These are phyloP conservation scores for Inonotus hispidus DNA, from an alignment of 1,284 basidiomycete species.

Conservation along the genomic window DNA sequence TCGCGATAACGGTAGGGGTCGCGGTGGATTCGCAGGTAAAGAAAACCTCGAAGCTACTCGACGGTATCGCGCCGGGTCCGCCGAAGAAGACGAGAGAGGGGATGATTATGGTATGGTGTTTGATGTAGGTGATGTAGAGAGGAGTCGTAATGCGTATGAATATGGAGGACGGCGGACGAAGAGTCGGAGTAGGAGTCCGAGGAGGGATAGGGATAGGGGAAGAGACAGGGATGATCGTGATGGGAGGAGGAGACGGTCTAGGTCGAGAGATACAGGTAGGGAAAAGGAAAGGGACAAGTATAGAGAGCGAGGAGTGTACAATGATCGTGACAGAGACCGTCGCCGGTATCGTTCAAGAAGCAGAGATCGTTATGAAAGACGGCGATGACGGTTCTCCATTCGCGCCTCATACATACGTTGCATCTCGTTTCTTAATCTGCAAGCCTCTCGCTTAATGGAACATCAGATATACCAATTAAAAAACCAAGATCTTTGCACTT, in stretches of 20 bases:
- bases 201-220: conserved; percentile 20
- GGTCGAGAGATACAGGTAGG: conserved; percentile 13
- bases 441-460: too few species aligned
- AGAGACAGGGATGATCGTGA: conserved; percentile 8
- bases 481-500: not conserved
- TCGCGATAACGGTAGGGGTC: conserved; percentile 4
- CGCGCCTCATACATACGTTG: not conserved
- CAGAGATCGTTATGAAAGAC: conserved; percentile 8
- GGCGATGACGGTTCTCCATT: not conserved
- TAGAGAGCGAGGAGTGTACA: not conserved
- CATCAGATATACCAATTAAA: too few species aligned
- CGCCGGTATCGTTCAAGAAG: conserved; percentile 10
- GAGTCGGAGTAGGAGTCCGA: conserved; percentile 26
- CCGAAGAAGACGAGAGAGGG: conserved; percentile 27
- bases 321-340: conserved; percentile 1
- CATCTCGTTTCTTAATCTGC: not conserved
- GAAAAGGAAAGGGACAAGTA: conserved; percentile 18
- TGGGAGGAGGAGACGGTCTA: conserved; percentile 16
- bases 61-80: conserved; percentile 43
- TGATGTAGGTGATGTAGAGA: conserved; percentile 41
- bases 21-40: conserved; percentile 57
- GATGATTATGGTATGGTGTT: conserved; percentile 69
- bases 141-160: conserved; percentile 23
- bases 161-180: conserved; percentile 23
- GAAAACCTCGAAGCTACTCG: conserved; percentile 67